phyloP scores from a whole-genome alignment of 305 asterid species.

The Ajuga reptans region DNA sequence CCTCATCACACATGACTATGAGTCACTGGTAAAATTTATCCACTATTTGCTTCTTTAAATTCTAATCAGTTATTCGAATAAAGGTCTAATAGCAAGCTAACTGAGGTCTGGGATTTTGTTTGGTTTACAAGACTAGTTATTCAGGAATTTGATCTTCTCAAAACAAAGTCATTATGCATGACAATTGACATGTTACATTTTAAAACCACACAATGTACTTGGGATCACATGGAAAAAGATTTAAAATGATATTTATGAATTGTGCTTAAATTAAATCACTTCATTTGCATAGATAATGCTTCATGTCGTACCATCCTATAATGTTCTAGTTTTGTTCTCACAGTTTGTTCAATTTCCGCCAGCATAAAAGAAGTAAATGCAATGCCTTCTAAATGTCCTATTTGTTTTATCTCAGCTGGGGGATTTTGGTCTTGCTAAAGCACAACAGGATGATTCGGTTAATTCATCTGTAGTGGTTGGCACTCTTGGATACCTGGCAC shows the following conservation, averaged over 20 bases:
- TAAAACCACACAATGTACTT: neutral
- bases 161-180: no score
- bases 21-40: constrained; percentile 40
- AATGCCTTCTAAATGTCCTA: neutral
- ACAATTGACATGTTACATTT: no score
- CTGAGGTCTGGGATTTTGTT: neutral
- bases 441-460: constrained; percentile 34
- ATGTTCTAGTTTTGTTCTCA: neutral
- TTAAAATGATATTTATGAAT: neutral
- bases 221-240: neutral
- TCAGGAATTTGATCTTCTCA: neutral
- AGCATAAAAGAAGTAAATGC: neutral
- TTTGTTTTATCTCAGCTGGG: constrained; percentile 38
- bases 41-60: neutral
- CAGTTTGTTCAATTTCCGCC: neutral
- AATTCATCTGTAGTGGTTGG: constrained; percentile 48
- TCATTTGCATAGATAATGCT: neutral
- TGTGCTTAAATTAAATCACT: neutral
- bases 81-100: no score
- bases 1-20: constrained; percentile 71
- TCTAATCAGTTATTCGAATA: neutral
- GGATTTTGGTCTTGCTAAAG: constrained; percentile 75
- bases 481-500: constrained; percentile 68
- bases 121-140: neutral
- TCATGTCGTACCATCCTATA: neutral